Percentiles rank a stretch among this genome's conserved stretches.
Evolutionary conservation across 352 stramenopile species (phyloP).

Genomic region (Salisapilia sapeloensis): DNA sequence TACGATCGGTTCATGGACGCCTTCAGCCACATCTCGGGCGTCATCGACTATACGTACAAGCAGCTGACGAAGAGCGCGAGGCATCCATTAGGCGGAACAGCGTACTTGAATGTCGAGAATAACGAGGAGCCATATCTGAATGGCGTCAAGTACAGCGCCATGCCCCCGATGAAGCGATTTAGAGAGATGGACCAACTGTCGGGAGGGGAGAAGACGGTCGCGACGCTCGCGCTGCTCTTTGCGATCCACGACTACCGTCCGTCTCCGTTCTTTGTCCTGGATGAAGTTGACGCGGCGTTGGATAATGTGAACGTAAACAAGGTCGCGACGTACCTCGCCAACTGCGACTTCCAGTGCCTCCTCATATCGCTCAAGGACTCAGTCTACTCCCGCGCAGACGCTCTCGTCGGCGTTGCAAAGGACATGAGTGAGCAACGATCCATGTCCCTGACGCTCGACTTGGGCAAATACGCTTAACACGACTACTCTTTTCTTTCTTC

Average conservation of each 20-base stretch:
- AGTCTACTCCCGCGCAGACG: conserved; percentile 92
- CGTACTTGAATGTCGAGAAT: conserved; percentile 75
- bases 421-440: conserved; percentile 61
- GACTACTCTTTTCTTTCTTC: no score
- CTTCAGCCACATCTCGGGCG: conserved; percentile 88
- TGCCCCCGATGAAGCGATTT: conserved; percentile 99
- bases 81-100: conserved; percentile 84
- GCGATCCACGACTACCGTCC: conserved; percentile 95
- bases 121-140: conserved; percentile 93
- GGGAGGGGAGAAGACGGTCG: conserved; percentile 98
- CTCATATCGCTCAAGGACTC: conserved; percentile 97
- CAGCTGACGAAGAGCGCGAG: conserved; percentile 97
- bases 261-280: conserved; percentile 98
- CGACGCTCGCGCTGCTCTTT: conserved; percentile 97
- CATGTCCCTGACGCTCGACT: conserved; percentile 57
- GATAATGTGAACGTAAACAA: conserved; percentile 99
- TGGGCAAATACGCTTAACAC: conserved; percentile 54
- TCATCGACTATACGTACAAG: conserved; percentile 92
- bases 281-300: conserved; percentile 98
- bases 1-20: conserved; percentile 84
- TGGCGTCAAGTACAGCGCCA: conserved; percentile 99
- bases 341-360: conserved; percentile 94
- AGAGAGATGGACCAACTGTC: conserved; percentile 97
- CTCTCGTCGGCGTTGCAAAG: conserved; percentile 86
- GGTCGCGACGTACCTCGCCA: conserved; percentile 94